Base-by-base conservation (phyloP, 345 rosid genomes). In the Populus euphratica region DNA sequence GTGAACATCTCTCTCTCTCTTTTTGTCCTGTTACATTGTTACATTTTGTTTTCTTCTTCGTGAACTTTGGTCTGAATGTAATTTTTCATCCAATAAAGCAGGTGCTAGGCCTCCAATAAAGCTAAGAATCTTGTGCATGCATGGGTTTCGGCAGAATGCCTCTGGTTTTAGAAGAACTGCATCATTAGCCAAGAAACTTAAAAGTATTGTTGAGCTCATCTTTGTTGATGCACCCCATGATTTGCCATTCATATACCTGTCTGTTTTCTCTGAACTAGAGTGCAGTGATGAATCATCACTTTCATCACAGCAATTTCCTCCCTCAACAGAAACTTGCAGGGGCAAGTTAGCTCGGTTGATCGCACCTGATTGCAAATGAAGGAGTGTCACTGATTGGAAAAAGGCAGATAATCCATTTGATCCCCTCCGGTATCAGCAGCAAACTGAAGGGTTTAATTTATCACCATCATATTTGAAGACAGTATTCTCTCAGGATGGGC, bases 91-190 rank as follows among this genome's bases (percentile, higher is more conserved):
- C 61, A 23, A 62, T 56, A 12, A 59, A 12, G 35, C 87, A 91
- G 93, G 86, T 69, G 82, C 54, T 8, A 68, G 35, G 6, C 44
- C 81, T 70, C 86, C 84, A 29, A 86, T 87, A 82, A 96, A 92
- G 81, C 87, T 94, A 74, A 89, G 90, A 84, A 91, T 94, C 79
- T 84, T 94, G 78, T 96, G 99, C 87, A 82, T 96, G 84, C 99
- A 96, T 31, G 99, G 99, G 72, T 96, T 94, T 86, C 86, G 98
- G 82, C 98, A 96, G 81, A 96, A 89, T 80, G 94, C 97, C 21
- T 90, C 98, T 72, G 80, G 97, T 80, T 94, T 96, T 77, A 94
- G 99, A 77, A 86, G 98, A 89, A 94, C 92, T 27, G 97, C 92
- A 68, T 96, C 99, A 36, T 84, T 96, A 72, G 91, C 94, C 66